These are phyloP conservation scores for Colletotrichum endophyticum DNA, from an alignment of 2,329 filamentous ascomycete species.

Conservation along the genomic window DNA sequence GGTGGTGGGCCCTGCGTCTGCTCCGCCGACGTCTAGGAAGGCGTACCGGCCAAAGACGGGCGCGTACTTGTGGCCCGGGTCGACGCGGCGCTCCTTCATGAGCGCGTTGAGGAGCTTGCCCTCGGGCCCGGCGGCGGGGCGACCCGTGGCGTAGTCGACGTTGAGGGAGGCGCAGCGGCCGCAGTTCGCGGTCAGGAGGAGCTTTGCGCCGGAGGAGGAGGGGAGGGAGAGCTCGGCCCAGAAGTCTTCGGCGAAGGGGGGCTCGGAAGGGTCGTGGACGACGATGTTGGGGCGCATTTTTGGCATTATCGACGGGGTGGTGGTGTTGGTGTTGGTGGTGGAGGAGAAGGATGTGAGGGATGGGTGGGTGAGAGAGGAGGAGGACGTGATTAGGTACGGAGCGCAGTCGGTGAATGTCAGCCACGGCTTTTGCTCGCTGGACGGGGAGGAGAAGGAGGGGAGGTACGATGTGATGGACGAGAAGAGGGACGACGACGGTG, in stretches of 20 bases:
- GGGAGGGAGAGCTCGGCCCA: constrained; percentile 66
- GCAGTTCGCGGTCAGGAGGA: constrained; percentile 73
- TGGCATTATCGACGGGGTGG: constrained; percentile 52
- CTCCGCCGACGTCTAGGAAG: constrained; percentile 49
- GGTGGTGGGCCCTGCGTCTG: neutral
- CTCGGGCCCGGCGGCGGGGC: constrained; percentile 56
- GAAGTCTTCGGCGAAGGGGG: constrained; percentile 73
- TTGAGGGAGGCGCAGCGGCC: constrained; percentile 72
- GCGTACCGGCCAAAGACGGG: constrained; percentile 78
- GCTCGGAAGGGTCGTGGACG: constrained; percentile 63
- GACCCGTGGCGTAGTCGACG: constrained; percentile 72
- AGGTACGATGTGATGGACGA: constrained; percentile 39
- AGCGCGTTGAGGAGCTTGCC: constrained; percentile 73
- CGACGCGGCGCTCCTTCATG: constrained; percentile 73
- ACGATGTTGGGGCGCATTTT: constrained; percentile 80
- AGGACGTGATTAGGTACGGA: constrained; percentile 74
- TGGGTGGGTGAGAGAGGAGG: constrained; percentile 69
- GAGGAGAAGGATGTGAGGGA: constrained; percentile 57
- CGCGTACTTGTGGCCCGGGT: constrained; percentile 69
- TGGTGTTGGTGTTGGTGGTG: constrained; percentile 31
- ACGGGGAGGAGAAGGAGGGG: neutral
- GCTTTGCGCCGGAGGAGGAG: constrained; percentile 27
- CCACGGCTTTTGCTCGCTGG: constrained; percentile 29
- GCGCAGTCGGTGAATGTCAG: constrained; percentile 78
- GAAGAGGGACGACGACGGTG: constrained; percentile 1